Evolutionary conservation across 805 yeast genomes (phyloP), one percentile per base, ranked within the genome.

Genomic region (Sugiyamaella qingdaonensis): DNA sequence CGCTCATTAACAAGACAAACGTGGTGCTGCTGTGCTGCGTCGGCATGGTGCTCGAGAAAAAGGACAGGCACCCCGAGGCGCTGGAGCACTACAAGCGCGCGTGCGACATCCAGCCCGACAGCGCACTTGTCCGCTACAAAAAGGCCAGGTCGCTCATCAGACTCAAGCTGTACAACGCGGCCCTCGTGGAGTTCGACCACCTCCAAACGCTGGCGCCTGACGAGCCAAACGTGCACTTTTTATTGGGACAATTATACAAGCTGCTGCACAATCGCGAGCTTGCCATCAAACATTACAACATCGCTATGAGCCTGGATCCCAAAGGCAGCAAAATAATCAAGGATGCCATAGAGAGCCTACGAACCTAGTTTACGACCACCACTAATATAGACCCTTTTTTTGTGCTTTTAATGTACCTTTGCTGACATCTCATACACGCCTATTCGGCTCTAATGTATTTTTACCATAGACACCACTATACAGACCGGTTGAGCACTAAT

Each of bases 181-280:
- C 98, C 0, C 71, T 90, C 54, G 77, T 75, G 36, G 87, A 83
- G 64, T 86, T 94, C 64, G 90, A 87, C 63, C 75, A 77, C 46
- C 77, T 94, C 51, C 81, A 79, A 58, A 78, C 80, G 27, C 70
- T 88, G 51, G 96, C 95, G 0, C 97, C 99, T 0, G 95, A 92
- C 67, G 98, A 92, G 66, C 95, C 97, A 0, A 84, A 88, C 50
- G 96, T 92, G 27, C 98, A 92, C 68, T 89, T 86, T 68, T 71
- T 91, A 41, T 73, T 94, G 45, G 99, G 97, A 10, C 89, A 89
- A 63, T 75, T 91, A 51, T 89, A 90, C 76, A 87, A 84, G 61
- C 78, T 85, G 31, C 80, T 85, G 58, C 84, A 84, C 29, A 82
- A 87, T 56, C 85, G 82, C 61, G 81, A 80, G 60, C 83, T 78